phyloP scores from a whole-genome alignment of 768 basidiomycete species.

The Termitomyces eurrhizus region DNA sequence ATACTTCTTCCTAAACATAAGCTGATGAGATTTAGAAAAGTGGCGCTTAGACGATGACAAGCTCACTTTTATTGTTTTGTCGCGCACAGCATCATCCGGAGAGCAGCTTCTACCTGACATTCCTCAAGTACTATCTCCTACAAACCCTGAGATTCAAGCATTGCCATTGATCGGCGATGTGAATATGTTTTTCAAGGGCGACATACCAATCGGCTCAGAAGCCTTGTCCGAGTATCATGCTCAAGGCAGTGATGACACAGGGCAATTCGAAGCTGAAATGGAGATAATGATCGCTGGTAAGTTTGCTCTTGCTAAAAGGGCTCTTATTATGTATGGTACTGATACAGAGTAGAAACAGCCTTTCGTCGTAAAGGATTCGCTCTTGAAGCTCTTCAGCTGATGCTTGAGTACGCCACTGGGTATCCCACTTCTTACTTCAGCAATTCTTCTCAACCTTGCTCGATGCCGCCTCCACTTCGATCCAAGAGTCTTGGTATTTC shows the following conservation, averaged over 20 bases:
- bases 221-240: conserved; percentile 10
- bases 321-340: background rate
- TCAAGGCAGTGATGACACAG: conserved; percentile 29
- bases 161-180: conserved; percentile 87
- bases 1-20: background rate
- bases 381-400: conserved; percentile 54
- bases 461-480: conserved; percentile 15
- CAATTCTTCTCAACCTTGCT: background rate
- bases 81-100: conserved; percentile 27
- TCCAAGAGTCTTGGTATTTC: conserved; percentile 35
- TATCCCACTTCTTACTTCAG: conserved; percentile 26
- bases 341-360: conserved; percentile 42
- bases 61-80: conserved; percentile 86
- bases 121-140: conserved; percentile 19
- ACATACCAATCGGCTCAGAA: conserved; percentile 17
- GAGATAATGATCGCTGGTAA: conserved; percentile 93
- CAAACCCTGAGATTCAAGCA: conserved; percentile 28
- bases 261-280: conserved; percentile 68
- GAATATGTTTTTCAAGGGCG: conserved; percentile 79
- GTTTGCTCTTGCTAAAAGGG: conserved; percentile 7
- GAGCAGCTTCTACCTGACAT: conserved; percentile 5
- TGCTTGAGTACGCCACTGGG: conserved; percentile 66
- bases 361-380: conserved; percentile 73
- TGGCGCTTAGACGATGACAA: conserved; percentile 91
- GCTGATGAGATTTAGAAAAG: conserved; percentile 45